Evolutionary conservation across 2,329 filamentous ascomycete species (phyloP).

Genomic region (Talaromyces amestolkiae): DNA sequence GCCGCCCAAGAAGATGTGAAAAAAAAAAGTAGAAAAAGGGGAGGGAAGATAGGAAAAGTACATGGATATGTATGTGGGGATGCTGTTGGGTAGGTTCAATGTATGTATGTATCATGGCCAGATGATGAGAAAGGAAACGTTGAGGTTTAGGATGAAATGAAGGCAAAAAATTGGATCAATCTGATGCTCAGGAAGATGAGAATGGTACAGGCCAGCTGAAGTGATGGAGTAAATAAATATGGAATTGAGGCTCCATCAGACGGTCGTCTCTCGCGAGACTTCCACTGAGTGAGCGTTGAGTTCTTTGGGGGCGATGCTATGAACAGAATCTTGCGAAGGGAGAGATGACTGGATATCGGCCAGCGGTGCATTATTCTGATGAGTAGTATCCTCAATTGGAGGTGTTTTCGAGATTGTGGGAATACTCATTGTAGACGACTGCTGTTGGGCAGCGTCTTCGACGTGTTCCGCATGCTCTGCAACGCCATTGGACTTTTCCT

Average conservation of each 20-base stretch:
- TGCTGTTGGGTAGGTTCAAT: neutral
- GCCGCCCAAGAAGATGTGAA: neutral
- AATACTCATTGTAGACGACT: conserved; percentile 11
- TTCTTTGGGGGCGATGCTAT: conserved; percentile 33
- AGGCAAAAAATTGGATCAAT: neutral
- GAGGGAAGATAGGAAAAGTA: neutral
- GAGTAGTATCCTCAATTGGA: conserved; percentile 16
- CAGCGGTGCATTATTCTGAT: conserved; percentile 16
- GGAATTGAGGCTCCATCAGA: conserved; percentile 19
- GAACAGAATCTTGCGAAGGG: conserved; percentile 20
- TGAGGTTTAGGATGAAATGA: neutral
- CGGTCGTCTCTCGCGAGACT: conserved; percentile 30
- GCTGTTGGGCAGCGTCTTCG: conserved; percentile 30
- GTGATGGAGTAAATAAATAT: neutral
- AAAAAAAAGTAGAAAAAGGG: neutral
- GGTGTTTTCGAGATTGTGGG: conserved; percentile 24
- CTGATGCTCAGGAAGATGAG: neutral
- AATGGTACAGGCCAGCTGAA: conserved; percentile 12
- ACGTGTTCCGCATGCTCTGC: conserved; percentile 32
- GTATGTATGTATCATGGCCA: conserved; percentile 1
- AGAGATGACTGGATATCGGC: conserved; percentile 15
- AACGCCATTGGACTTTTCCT: conserved; percentile 48
- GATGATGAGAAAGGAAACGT: neutral
- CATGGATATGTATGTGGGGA: neutral
- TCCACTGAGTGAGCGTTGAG: conserved; percentile 38